Base-by-base conservation (phyloP, 2,329 filamentous ascomycete species). In the Stylonectria norvegica region DNA sequence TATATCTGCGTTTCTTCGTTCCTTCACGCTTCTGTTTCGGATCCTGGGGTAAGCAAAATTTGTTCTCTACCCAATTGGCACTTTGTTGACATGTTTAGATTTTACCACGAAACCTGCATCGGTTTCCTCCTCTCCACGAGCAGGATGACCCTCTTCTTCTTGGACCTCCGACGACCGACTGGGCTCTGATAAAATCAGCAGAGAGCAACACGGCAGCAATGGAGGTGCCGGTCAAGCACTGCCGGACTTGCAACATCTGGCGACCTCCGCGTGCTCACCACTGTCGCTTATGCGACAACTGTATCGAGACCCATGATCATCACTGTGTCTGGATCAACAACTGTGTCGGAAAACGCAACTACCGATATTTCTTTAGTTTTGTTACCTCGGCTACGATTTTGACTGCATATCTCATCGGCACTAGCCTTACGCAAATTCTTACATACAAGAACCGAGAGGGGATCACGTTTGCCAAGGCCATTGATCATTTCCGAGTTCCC, bases 241-340 rank as follows among this genome's bases (percentile, higher is more conserved):
- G 93, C 77, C 91, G 90, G 61, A 95, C 90, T 14, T 98, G 93
- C 72, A 89, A 89, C 58, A 90, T 98, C 53, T 98, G 93, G 93
- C 86, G 93, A 2, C 93, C 93, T 23, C 90, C 91, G 19, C 86
- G 93, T 43, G 89, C 89, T 43, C 94, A 98, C 61, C 93, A 98
- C 68, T 98, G 93, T 67, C 86, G 93, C 42, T 78, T 95, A 19
- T 98, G 93, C 68, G 91, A 98, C 67, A 96, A 94, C 64, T 98
- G 93, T 63, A 80, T 98, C 45, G 93, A 98, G 65, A 95, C 89
- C 0, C 89, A 96, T 53, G 93, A 98, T 59, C 93, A 98, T 60
- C 93, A 98, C 66, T 98, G 93, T 59, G 90, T 97, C 12, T 98
- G 93, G 93, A 79, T 98, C 49, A 98, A 98, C 69, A 98, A 98